Evolutionary conservation across 257 asterid species (phyloP), one percentile per base, ranked within the genome.

Genomic region (Cruciata laevipes): DNA sequence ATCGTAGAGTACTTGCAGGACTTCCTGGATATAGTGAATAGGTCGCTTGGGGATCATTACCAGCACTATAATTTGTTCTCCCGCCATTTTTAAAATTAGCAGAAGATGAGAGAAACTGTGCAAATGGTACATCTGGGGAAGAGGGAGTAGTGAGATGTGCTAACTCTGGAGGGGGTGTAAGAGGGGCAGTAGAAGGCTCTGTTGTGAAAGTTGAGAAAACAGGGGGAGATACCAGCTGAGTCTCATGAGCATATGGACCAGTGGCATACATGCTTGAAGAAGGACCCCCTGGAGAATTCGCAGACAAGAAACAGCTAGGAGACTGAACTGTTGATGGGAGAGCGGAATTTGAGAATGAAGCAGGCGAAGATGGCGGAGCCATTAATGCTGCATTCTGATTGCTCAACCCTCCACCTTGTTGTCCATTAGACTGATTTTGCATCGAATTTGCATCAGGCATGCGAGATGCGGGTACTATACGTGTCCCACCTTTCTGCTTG

Each of bases 111-210:
- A 89, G 95, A 74, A 89, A 87, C 73, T 68, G 91, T 31, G 97
- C 95, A 10, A 76, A 89, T 63, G 97, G 97, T 73, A 90, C 97
- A 11, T 90, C 97, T 0, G 97, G 97, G 27, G 97, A 90, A 73
- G 95, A 90, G n/a, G 97, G 97, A 20, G 97, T 87, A 37, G 97
- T 90, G 44, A 90, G 68, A 66, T 87, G 97, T 25, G 97, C 95
- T 67, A 85, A 70, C 75, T 90, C 97, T 0, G 95, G 95, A 9
- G 96, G 97, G 62, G 97, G 97, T 14, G 97, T 90, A 66, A 84
- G 67, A 40, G 97, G 90, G 72, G 96, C 96, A 20, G 97, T 90
- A 8, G 96, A 90, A 56, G 96, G 96, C 79, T 90, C 95, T 2
- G 97, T 90, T 70, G 96, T 87, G 81, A 82, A 86, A 73, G 93